Base-by-base conservation (phyloP, 768 basidiomycete species). In the Suillus subaureus region DNA sequence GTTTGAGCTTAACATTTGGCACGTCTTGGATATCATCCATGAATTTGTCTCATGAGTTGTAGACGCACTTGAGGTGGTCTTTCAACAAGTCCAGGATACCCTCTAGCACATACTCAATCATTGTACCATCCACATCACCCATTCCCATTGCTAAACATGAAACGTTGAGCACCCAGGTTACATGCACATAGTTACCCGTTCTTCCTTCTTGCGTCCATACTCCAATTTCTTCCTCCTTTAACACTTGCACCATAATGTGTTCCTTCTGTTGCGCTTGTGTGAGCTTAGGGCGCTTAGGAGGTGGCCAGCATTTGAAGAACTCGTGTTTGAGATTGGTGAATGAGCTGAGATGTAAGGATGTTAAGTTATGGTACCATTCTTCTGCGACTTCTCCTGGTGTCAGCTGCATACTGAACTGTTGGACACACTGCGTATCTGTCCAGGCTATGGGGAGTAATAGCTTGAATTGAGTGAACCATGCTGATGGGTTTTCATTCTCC, bases 131-230 rank as follows among this genome's bases (percentile, higher is more conserved):
- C 8, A 45, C 13, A 13, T 61, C 58, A 11, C 58, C 39, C 39
- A 61, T 61, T 16, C 33, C 45, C 0, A 40, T 40, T 7, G 39
- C 58, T 7, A 61, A n/a, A 5, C 39, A 0, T 9, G n/a, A 26
- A 1, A 61, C 9, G 3, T 61, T 23, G 3, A 42, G 21, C 21
- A 12, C 58, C 58, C 58, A 61, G 18, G 28, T 61, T 12, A 23
- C 28, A 6, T 61, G 58, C 3, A 13, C 39, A 15, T 61, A 61
- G 13, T 61, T 31, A 4, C 37, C 58, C 70, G 31, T 67, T 63
- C 43, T 9, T 4, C 21, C 21, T 40, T 40, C 39, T 15, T 40
- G 39, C 6, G 13, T 40, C 39, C 39, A 40, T 11, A 40, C 4
- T 13, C 42, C 42, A 1, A 42, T 18, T 42, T 42, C 16, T 4